Evolutionary conservation across 2,329 filamentous ascomycete genomes (phyloP), one percentile per base, ranked within the genome.

Genomic region (Elsinoe perseae): DNA sequence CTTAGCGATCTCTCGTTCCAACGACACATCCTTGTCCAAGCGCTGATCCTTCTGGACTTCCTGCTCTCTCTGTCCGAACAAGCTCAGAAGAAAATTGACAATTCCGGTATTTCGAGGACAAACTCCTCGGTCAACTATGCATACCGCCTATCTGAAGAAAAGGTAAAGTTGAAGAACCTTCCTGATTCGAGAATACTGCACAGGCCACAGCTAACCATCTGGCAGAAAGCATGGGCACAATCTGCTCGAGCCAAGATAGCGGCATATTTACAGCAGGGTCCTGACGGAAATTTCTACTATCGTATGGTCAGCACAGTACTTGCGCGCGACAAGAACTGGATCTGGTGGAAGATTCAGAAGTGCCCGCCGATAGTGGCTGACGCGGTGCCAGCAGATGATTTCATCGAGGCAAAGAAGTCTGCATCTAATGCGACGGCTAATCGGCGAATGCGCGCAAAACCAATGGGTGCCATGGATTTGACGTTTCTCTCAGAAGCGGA

Each of bases 221-320:
- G 36, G 48, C 66, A 89, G 84, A 80, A 87, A 46, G 87, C 87
- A 75, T 98, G 93, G 93, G 89, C 86, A 36, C 78, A 77, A 53
- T 80, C 84, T 53, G 95, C 87, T 75, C 90, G 90, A 67, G 80
- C 79, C 34, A 77, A 79, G 5, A 95, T 97, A 64, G 86, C 87
- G 58, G 82, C 83, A 58, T 95, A 96, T 70, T 80, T 98, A 57
- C 86, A 87, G 66, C 80, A 85, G 64, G 88, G 88, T 18, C 74
- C 78, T 40, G 91, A 95, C 65, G 93, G 93, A 27, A 87, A 89
- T 61, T 95, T 95, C 71, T 98, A 97, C 71, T 87, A 90, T 72
- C 86, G 93, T 36, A 95, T 97, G 82, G 90, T 98, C 28, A 92
- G 97, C 69, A 97, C 91, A 10, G 92, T 98, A 28, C 81, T 98